Evolutionary conservation across 306 rosid species (phyloP).

Genomic region (Spatholobus suberectus): DNA sequence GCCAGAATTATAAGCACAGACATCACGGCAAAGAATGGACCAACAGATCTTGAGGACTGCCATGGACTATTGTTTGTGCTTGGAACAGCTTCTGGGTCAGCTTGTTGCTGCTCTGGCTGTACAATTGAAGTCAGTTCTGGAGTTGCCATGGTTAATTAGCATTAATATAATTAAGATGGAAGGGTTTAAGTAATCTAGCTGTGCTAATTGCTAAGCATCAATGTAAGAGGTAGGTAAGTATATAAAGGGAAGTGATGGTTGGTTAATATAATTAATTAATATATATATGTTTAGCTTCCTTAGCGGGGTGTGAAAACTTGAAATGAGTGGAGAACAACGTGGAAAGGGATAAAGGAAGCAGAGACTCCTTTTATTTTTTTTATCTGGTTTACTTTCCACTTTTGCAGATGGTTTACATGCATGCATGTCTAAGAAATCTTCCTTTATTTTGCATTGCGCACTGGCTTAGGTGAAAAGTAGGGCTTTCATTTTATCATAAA

Average conservation of each 20-base stretch:
- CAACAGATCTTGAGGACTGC: conserved; percentile 66
- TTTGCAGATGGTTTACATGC: conserved; percentile 35
- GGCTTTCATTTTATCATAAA: conserved; percentile 1
- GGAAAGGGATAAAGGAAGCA: conserved; percentile 49
- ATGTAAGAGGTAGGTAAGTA: background rate
- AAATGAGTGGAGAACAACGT: conserved; percentile 55
- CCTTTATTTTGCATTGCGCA: background rate
- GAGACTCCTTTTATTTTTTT: background rate
- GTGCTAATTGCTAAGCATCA: background rate
- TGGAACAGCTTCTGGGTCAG: background rate
- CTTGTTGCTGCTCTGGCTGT: conserved; percentile 35
- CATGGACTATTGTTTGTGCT: conserved; percentile 16
- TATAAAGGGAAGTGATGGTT: conserved; percentile 22
- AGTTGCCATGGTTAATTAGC: conserved; percentile 31
- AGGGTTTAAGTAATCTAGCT: background rate
- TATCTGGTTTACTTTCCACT: conserved; percentile 20
- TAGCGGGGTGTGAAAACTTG: conserved; percentile 32
- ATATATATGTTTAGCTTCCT: conserved; percentile 36
- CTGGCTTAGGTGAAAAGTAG: background rate
- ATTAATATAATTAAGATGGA: background rate
- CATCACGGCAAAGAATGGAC: conserved; percentile 74
- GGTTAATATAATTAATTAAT: background rate
- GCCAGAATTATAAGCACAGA: conserved; percentile 59
- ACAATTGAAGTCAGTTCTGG: conserved; percentile 24
- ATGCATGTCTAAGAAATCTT: conserved; percentile 22